phyloP scores from a whole-genome alignment of 1,139 yeast species.

The Waltiozyma sp. region DNA sequence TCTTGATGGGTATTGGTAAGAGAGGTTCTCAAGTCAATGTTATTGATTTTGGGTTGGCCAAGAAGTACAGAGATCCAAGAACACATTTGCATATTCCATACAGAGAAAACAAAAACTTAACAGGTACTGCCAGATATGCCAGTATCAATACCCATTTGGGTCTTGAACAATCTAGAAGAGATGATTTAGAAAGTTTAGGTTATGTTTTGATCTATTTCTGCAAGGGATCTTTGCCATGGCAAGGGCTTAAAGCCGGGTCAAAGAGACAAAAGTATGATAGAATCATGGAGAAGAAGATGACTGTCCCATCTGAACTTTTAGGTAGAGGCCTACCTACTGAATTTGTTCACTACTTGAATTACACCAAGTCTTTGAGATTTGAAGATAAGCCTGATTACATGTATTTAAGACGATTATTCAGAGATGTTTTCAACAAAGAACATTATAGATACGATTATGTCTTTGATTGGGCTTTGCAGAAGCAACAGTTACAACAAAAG shows the following conservation, averaged over 20 bases:
- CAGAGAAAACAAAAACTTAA: conserved; percentile 88
- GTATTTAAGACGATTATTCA: conserved; percentile 76
- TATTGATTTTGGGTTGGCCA: conserved; percentile 95
- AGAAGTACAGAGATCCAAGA: conserved; percentile 90
- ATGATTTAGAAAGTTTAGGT: conserved; percentile 91
- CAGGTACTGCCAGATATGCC: conserved; percentile 97
- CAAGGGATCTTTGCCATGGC: conserved; percentile 97
- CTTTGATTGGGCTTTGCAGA: conserved; percentile 93
- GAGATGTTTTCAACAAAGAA: conserved; percentile 82
- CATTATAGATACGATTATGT: conserved; percentile 89
- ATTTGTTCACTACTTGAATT: conserved; percentile 78
- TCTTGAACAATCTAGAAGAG: conserved; percentile 92
- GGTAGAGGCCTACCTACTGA: conserved; percentile 90
- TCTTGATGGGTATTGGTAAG: conserved; percentile 92
- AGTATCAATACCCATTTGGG: conserved; percentile 94
- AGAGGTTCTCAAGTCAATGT: conserved; percentile 93
- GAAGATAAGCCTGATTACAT: conserved; percentile 96
- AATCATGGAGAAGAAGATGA: conserved; percentile 92
- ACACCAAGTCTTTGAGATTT: conserved; percentile 81
- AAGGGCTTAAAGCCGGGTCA: conserved; percentile 93
- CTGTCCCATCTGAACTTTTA: conserved; percentile 79
- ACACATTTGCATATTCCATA: conserved; percentile 94
- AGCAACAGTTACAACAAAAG: conserved; percentile 50
- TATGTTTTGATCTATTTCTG: conserved; percentile 91
- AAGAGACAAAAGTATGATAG: conserved; percentile 95